A percentile compares a stretch with the other conserved stretches of the same genome.
Evolutionary conservation across 192 early-diverging fungal genomes (phyloP).

Genomic region (Coemansia sp.): DNA sequence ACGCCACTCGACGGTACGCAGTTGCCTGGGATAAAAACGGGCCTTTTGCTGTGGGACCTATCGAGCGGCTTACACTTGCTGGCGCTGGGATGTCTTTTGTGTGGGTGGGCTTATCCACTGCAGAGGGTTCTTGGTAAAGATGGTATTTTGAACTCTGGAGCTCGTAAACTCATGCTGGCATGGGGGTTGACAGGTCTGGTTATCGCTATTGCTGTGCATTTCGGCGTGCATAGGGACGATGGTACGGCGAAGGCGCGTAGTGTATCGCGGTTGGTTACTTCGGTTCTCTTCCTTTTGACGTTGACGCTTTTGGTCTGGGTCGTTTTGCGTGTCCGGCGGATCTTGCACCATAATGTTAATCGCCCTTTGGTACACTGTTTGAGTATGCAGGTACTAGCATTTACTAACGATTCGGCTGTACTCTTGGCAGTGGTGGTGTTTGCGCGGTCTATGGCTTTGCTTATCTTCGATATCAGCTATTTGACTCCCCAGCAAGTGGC

Average conservation of each 20-base stretch:
- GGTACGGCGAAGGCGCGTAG: conserved; percentile 38
- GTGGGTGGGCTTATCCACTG: conserved; percentile 33
- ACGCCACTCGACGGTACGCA: conserved; percentile 35
- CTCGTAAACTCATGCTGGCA: conserved; percentile 24
- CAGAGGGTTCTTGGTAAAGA: conserved; percentile 30
- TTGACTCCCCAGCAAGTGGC: conserved; percentile 25
- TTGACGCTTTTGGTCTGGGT: conserved; percentile 26
- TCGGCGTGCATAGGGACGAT: conserved; percentile 25
- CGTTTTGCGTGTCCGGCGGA: conserved; percentile 11
- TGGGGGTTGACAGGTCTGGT: conserved; percentile 22
- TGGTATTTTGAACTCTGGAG: conserved; percentile 19
- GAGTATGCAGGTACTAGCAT: conserved; percentile 34
- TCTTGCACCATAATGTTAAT: conserved; percentile 22
- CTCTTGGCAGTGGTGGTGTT: conserved; percentile 29
- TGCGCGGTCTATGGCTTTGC: conserved; percentile 29
- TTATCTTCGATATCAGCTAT: conserved; percentile 52
- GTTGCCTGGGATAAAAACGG: conserved; percentile 27
- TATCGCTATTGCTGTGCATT: conserved; percentile 28
- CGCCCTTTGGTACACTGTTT: conserved; percentile 33
- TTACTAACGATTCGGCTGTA: conserved; percentile 25
- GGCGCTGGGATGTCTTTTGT: conserved; percentile 39
- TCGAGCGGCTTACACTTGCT: conserved; percentile 35
- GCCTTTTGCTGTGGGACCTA: conserved; percentile 49
- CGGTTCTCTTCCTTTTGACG: conserved; percentile 23
- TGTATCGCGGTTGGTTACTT: conserved; percentile 27